Base-by-base conservation (phyloP, 257 asterid species). In the Plectranthus barbatus region DNA sequence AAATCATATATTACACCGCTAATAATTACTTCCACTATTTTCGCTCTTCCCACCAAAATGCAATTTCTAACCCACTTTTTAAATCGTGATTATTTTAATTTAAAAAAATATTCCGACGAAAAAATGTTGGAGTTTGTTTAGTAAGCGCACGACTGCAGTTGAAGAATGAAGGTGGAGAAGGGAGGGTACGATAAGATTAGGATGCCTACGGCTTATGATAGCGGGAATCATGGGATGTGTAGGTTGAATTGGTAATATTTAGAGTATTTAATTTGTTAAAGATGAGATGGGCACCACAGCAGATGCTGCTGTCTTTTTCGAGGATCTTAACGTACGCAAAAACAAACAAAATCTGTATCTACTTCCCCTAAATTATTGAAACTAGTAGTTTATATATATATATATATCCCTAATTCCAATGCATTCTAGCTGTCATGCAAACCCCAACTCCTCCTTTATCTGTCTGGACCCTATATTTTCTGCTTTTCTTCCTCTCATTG, bases 201-300 rank as follows among this genome's bases (percentile, higher is more conserved):
- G n/a, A 26, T 5, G 31, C 31, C 31, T 26, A 26, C 31, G 31
- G 31, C 31, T 34, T 34, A 34, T 1, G 10, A 63, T 67, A 47
- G 83, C 73, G 83, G 75, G 85, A 74, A 72, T 66, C 78, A 55
- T 67, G 88, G 81, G 81, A 45, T 62, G 70, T 72, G 68, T 70
- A 63, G 51, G 56, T 63, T 48, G 52, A 29, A 24, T n/a, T 52
- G 7, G 40, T 52, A n/a, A 0, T n/a, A 13, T 53, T 12, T 50
- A 11, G 34, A 5, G 8, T 21, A 17, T 36, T 9, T n/a, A 12
- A 9, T 5, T 4, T 9, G 7, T 5, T 7, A n/a, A n/a, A n/a
- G n/a, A n/a, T n/a, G n/a, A n/a, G n/a, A n/a, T n/a, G n/a, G n/a
- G n/a, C n/a, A n/a, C n/a, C n/a, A n/a, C n/a, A 36, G 3, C 41